A percentile compares a stretch with the other conserved stretches of the same genome.
Evolutionary conservation across 2,329 filamentous ascomycete genomes (phyloP).

Genomic region (Helicocarpus griseus): DNA sequence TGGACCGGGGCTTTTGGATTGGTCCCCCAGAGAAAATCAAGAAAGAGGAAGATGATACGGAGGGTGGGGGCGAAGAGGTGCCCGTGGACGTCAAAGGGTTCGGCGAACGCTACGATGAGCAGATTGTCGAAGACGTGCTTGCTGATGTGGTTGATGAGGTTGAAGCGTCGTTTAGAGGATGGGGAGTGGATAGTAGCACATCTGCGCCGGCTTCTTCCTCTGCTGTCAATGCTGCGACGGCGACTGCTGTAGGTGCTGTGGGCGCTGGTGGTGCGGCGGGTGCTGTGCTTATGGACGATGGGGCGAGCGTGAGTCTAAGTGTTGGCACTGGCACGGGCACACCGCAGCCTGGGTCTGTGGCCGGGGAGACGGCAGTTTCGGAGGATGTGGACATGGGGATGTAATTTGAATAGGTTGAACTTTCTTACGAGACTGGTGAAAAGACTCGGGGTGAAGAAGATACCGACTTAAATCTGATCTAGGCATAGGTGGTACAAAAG

Average conservation of each 20-base stretch:
- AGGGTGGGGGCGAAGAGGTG: conserved; percentile 8
- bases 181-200: conserved; percentile 11
- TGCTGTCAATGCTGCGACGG: neutral
- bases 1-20: too few species aligned
- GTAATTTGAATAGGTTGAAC: neutral
- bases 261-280: neutral
- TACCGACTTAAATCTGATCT: too few species aligned
- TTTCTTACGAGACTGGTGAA: too few species aligned
- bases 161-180: conserved; percentile 59
- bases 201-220: neutral
- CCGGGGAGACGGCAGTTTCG: conserved; percentile 11
- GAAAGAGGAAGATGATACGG: conserved; percentile 17
- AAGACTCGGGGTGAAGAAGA: too few species aligned
- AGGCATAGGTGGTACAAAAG: too few species aligned
- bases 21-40: conserved; percentile 52
- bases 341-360: neutral
- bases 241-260: neutral
- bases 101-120: conserved; percentile 75
- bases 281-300: conserved; percentile 2
- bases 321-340: too few species aligned
- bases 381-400: conserved; percentile 17
- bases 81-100: conserved; percentile 44
- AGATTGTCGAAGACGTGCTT: conserved; percentile 87
- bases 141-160: conserved; percentile 94
- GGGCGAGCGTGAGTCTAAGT: conserved; percentile 3